Percentiles rank a stretch among this genome's conserved stretches.
Conservation (phyloP, 345 rosid genomes). For the Reutealis trisperma region DNA sequence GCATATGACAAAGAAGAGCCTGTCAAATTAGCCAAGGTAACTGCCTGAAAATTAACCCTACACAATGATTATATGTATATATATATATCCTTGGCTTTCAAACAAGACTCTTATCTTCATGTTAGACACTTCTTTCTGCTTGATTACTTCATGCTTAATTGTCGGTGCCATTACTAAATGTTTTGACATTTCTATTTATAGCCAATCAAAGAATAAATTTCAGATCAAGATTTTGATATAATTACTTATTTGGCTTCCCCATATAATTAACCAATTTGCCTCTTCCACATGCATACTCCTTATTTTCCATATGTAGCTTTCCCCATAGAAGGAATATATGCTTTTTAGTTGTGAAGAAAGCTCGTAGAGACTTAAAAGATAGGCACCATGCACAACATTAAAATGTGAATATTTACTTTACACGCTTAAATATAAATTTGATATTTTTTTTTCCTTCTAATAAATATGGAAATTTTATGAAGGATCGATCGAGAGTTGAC, state of each 20-base stretch:
- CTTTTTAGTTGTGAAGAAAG: not conserved
- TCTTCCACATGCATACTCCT: not conserved
- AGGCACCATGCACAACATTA: no score
- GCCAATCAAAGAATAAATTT: not conserved
- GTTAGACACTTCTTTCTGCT: conserved; percentile 13
- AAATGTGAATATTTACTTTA: no score
- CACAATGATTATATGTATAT: not conserved
- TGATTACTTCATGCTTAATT: not conserved
- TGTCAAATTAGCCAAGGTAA: conserved; percentile 25
- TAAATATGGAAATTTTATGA: no score
- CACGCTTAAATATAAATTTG: no score
- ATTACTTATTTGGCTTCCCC: not conserved
- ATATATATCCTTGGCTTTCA: conserved; percentile 7
- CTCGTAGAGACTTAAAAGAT: not conserved
- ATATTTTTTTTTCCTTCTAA: no score
- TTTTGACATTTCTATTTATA: conserved; percentile 11
- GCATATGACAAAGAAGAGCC: conserved; percentile 22
- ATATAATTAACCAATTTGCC: not conserved
- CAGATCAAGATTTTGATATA: not conserved
- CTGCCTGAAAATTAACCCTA: conserved; percentile 14
- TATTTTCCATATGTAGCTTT: not conserved
- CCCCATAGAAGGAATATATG: conserved; percentile 19
- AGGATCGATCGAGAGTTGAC: no score
- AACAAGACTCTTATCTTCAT: conserved; percentile 22
- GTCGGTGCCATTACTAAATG: not conserved